Base-by-base conservation (phyloP, 2,329 filamentous ascomycete species). In the Xylaria hypoxylon region DNA sequence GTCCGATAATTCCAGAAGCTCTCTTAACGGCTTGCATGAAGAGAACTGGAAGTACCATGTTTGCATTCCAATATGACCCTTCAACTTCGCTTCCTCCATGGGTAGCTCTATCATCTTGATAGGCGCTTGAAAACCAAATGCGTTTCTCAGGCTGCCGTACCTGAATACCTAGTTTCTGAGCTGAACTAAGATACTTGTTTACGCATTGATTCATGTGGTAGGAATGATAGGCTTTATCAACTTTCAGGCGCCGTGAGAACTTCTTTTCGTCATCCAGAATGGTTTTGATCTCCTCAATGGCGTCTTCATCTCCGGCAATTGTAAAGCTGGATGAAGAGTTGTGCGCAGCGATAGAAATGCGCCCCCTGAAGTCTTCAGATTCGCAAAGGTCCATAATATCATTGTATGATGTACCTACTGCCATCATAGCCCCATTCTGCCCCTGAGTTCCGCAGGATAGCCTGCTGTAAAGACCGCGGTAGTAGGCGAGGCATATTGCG, bases 361-460 rank as follows among this genome's bases (percentile, higher is more conserved):
- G 13, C 13, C 45, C 45, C 11, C 6, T 8, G 17, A 28, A 28
- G 2, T 3, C 7, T 6, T 48, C 45, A 13, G 10, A 10, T 3
- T 17, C 22, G 71, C 85, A 87, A 87, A 2, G 75, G 77, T 0
- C 84, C 56, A 24, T 5, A 35, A 35, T 13, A 2, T 62, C 28
- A 5, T n/a, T 6, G 33, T 31, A 4, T 24, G 19, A 24, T 15
- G 5, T 48, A 3, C 7, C 17, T 5, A 48, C 22, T 13, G 45
- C 45, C 13, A 48, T 13, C 45, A 48, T 48, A 5, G 10, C 5
- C 11, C 45, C 45, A 22, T 15, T 28, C 15, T 26, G 11, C 11
- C 19, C 5, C 7, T 10, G 7, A 3, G 22, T 26, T 17, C 1
- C 3, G 45, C 45, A 1, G 6, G 45, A 6, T 28, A 13, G 10